Base-by-base conservation (phyloP, 495 filamentous ascomycete genomes). In the Podospora tetraspora region DNA sequence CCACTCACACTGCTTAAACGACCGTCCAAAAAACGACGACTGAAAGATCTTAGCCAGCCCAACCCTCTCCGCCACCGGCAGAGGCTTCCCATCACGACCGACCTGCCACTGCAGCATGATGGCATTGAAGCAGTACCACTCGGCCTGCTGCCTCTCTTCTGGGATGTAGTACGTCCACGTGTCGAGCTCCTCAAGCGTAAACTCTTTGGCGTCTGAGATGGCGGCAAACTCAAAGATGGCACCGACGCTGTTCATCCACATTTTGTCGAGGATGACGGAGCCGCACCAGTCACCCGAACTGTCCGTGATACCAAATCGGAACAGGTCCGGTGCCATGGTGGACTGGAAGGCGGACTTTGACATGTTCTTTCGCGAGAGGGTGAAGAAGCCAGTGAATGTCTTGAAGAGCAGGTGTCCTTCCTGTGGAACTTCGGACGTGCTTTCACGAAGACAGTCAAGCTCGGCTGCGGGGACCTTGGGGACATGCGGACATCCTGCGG, bases 61-160 rank as follows among this genome's bases (percentile, higher is more conserved):
- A 59, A 59, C 57, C 22, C 57, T 59, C 21, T 59, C 57, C 6
- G 57, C 57, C 11, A 25, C 57, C 10, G 10, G 9, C 22, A 52
- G 43, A n/a, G 43, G 19, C 43, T 8, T 9, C 19, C 57, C 57
- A 59, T 59, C 22, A 16, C 1, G 0, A 25, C 24, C 22, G 3
- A 25, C 13, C 11, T 22, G 10, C 57, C 22, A 59, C 57, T 59
- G 10, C 22, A 59, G 5, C 57, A 59, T 59, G 21, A 59, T 13
- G 57, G 57, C 57, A 12, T 59, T 23, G 57, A 59, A 59, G 22
- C 57, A 59, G 9, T 59, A 59, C 57, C 57, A 59, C 57, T 59
- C 57, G 24, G 57, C 57, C 22, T 59, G 57, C 57, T 59, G 57
- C 57, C 57, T 23, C 57, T 59, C 57, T 3, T 59, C 57, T 5